Percentiles rank a stretch among this genome's conserved stretches.
Conservation (phyloP, 768 basidiomycete genomes). For the Collybia sp. region DNA sequence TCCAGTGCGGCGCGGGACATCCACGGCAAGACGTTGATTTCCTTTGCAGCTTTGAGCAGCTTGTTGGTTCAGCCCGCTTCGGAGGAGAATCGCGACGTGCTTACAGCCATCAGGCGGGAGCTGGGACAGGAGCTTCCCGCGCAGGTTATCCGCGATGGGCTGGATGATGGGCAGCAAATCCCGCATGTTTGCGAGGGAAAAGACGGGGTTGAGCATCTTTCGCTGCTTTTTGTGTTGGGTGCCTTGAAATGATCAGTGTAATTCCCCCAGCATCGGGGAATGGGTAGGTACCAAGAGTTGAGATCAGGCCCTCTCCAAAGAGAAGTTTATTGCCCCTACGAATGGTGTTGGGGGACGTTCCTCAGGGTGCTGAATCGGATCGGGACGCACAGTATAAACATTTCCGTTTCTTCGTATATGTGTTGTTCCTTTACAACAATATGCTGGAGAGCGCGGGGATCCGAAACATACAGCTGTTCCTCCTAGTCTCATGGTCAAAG, state of each 20-base stretch:
- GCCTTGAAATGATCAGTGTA: not conserved
- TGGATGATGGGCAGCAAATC: conserved; percentile 21
- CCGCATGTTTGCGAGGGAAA: conserved; percentile 23
- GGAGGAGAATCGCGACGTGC: too few species aligned
- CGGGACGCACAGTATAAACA: conserved; percentile 23
- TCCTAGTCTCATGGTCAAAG: not conserved
- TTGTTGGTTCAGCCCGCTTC: too few species aligned
- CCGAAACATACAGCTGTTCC: conserved; percentile 25
- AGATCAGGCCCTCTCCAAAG: not conserved
- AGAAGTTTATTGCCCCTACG: not conserved
- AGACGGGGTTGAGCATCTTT: conserved; percentile 27
- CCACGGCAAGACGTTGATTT: too few species aligned
- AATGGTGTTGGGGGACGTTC: too few species aligned
- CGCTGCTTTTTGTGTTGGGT: conserved; percentile 13
- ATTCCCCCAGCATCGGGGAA: too few species aligned
- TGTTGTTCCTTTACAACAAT: conserved; percentile 25
- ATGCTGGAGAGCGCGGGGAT: conserved; percentile 30
- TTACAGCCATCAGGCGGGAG: too few species aligned
- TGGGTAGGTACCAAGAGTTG: not conserved
- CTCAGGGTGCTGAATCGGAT: too few species aligned
- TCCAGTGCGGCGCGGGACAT: too few species aligned
- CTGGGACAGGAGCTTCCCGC: not conserved
- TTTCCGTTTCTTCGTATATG: conserved; percentile 31
- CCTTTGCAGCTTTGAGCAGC: too few species aligned
- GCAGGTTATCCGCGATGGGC: not conserved